Conservation (phyloP, 2,329 filamentous ascomycete species). For the Reticulascus tulasneorum region DNA sequence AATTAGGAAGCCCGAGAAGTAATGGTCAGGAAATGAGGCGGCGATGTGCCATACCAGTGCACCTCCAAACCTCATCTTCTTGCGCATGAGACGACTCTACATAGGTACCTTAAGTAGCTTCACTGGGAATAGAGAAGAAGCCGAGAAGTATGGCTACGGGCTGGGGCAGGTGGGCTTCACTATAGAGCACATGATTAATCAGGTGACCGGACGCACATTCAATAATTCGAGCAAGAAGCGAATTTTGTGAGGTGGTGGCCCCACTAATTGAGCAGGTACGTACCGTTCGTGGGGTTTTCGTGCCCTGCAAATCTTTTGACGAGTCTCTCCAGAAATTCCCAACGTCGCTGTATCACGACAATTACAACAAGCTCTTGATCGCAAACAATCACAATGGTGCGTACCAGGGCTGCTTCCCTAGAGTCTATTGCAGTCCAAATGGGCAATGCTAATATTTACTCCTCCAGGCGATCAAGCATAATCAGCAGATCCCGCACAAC, state of each 20-base stretch:
- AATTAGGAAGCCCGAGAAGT: conserved; percentile 12
- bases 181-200: conserved; percentile 1
- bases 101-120: too few relatives aligned
- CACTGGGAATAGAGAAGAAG: background rate
- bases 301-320: conserved; percentile 38
- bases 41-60: conserved; percentile 51
- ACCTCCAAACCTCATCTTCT: too few relatives aligned
- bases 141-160: too few relatives aligned
- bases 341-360: too few relatives aligned
- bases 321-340: conserved; percentile 29
- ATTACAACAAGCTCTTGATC: conserved; percentile 39
- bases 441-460: conserved; percentile 10
- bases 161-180: background rate
- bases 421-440: background rate
- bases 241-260: background rate
- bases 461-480: conserved; percentile 87
- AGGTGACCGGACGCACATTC: background rate
- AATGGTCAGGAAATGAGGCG: conserved; percentile 12
- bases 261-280: conserved; percentile 6
- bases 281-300: conserved; percentile 36
- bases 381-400: conserved; percentile 53
- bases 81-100: too few relatives aligned
- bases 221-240: background rate
- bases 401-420: too few relatives aligned
- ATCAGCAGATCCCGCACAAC: conserved; percentile 97